Conservation (phyloP, 164 flowering plant genomes). For the Tinospora cordifolia region DNA sequence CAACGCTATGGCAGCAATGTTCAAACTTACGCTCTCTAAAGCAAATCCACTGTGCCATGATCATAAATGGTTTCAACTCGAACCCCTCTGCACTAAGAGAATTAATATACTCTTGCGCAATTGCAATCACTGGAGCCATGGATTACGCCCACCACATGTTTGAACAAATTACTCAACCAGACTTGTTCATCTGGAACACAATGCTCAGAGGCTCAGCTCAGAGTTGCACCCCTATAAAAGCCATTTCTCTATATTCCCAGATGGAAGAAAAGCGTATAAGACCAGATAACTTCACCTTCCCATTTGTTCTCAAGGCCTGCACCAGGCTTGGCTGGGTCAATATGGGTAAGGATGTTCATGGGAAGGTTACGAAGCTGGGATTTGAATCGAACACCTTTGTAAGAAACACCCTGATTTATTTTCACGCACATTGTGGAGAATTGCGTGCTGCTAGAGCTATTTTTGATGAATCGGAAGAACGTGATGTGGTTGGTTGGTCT, state of each 20-base stretch:
- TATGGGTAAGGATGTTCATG: slow-evolving; percentile 48
- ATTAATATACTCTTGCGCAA: slow-evolving; percentile 41
- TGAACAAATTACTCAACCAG: slow-evolving; percentile 51
- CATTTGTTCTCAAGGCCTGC: slow-evolving; percentile 70
- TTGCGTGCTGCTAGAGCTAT: slow-evolving; percentile 38
- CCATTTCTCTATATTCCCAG: slow-evolving; percentile 39
- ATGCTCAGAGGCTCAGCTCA: slow-evolving; percentile 66
- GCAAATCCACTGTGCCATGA: slow-evolving; percentile 52
- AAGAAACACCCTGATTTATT: slow-evolving; percentile 56
- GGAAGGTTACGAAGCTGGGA: slow-evolving; percentile 48
- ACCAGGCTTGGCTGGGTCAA: slow-evolving; percentile 46
- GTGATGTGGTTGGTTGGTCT: slow-evolving; percentile 70
- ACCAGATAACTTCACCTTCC: slow-evolving; percentile 60
- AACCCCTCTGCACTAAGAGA: slow-evolving; percentile 44
- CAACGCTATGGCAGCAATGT: slow-evolving; percentile 44
- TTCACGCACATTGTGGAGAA: slow-evolving; percentile 70
- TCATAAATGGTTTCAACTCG: slow-evolving; percentile 53
- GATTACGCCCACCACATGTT: slow-evolving; percentile 60
- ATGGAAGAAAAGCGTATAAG: slow-evolving; percentile 39
- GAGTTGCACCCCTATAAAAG: slow-evolving; percentile 38
- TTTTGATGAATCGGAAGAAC: slow-evolving; percentile 42
- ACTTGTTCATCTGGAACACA: slow-evolving; percentile 68
- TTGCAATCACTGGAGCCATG: slow-evolving; percentile 34
- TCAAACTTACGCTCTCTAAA: slow-evolving; percentile 37
- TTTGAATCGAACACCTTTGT: slow-evolving; percentile 42